Conservation (phyloP, 768 basidiomycete species). For the Postia placenta region DNA sequence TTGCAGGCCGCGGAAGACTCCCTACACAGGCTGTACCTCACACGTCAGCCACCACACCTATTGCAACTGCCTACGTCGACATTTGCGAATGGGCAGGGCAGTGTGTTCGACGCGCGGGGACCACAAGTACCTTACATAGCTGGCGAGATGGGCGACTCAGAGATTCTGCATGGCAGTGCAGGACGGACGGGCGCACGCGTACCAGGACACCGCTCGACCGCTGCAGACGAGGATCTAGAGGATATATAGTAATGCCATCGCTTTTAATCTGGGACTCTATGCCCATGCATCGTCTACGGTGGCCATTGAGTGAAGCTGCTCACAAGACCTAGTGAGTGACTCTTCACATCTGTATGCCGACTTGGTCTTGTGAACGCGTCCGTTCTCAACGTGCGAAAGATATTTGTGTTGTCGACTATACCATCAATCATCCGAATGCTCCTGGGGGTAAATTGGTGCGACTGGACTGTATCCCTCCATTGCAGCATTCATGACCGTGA, state of each 20-base stretch:
- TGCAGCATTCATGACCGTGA: too few relatives aligned
- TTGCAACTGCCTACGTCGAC: constrained; percentile 70
- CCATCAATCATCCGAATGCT: too few relatives aligned
- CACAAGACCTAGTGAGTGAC: too few relatives aligned
- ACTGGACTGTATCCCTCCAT: too few relatives aligned
- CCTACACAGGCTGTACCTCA: constrained; percentile 76
- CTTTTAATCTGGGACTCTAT: constrained; percentile 7
- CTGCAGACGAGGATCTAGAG: constrained; percentile 15
- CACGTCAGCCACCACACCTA: constrained; percentile 62
- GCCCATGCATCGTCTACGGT: too few relatives aligned
- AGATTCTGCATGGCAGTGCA: constrained; percentile 65
- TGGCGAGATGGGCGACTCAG: constrained; percentile 50
- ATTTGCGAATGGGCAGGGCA: constrained; percentile 51
- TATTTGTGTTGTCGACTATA: too few relatives aligned
- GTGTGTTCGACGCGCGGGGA: constrained; percentile 41
- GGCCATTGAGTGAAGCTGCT: too few relatives aligned
- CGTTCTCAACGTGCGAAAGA: too few relatives aligned
- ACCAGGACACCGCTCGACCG: constrained; percentile 16
- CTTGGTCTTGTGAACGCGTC: too few relatives aligned
- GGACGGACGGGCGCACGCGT: constrained; percentile 37
- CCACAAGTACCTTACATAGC: constrained; percentile 45
- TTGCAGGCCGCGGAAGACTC: constrained; percentile 80
- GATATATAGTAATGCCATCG: constrained; percentile 18
- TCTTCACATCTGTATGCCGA: too few relatives aligned
- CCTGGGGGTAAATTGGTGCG: too few relatives aligned